Evolutionary conservation across 2,329 filamentous ascomycete species (phyloP).

Genomic region (Claviceps fusiformis): DNA sequence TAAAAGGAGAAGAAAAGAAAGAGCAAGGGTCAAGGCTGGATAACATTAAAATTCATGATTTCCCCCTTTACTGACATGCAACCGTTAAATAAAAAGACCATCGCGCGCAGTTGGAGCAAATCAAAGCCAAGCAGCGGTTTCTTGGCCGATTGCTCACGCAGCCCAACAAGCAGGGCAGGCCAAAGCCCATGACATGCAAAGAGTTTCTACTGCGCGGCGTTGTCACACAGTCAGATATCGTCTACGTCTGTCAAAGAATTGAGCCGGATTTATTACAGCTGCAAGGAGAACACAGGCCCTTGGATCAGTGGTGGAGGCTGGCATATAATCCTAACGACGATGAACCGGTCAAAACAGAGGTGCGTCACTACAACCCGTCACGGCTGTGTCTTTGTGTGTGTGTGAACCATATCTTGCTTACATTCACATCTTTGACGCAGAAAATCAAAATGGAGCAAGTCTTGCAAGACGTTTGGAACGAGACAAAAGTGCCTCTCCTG

Average conservation of each 20-base stretch:
- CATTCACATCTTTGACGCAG: slow-evolving; percentile 21
- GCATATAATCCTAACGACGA: slow-evolving; percentile 25
- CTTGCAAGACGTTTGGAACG: slow-evolving; percentile 31
- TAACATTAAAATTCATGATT: too few species aligned
- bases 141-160: slow-evolving; percentile 25
- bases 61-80: neutral
- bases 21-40: too few species aligned
- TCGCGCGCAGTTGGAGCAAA: slow-evolving; percentile 16
- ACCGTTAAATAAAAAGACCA: slow-evolving; percentile 12
- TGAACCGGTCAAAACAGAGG: slow-evolving; percentile 34
- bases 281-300: slow-evolving; percentile 16
- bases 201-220: slow-evolving; percentile 39
- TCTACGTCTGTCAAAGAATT: slow-evolving; percentile 35
- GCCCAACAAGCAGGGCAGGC: slow-evolving; percentile 22
- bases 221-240: slow-evolving; percentile 29
- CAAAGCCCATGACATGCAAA: slow-evolving; percentile 26
- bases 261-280: slow-evolving; percentile 29
- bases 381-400: neutral
- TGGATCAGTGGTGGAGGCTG: slow-evolving; percentile 45
- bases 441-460: slow-evolving; percentile 33
- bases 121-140: slow-evolving; percentile 23
- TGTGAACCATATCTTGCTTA: neutral
- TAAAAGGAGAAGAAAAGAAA: too few species aligned
- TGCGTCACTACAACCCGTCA: slow-evolving; percentile 15
- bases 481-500: slow-evolving; percentile 33